Base-by-base conservation (phyloP, 2,329 filamentous ascomycete genomes). In the Nemania diffusa region DNA sequence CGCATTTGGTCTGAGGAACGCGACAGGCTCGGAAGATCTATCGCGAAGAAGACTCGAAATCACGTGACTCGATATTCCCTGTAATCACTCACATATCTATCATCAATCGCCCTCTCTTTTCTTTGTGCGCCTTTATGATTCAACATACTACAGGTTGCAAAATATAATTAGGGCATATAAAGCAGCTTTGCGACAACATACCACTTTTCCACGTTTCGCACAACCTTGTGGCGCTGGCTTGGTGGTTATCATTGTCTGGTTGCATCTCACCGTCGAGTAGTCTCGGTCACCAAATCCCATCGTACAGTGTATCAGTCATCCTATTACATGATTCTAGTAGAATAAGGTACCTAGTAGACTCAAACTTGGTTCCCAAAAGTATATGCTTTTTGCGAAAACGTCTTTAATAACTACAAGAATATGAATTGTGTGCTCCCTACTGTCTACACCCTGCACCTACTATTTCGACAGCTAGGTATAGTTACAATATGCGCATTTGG, bases 11-110 rank as follows among this genome's bases (percentile, higher is more conserved):
- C 34, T 37, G 46, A 17, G 13, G 11, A 24, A 60, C 74, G 71
- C 73, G 74, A 51, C 56, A 22, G 24, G 52, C 65, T 32, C 59
- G 44, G 13, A 44, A 46, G 59, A 24, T 17, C 34, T 32, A 62
- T 73, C 74, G 63, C 74, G 74, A 75, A 69, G 56, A 22, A 13
- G 42, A 72, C 74, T 64, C 74, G 73, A 72, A 67, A 67, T 26
- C 74, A 76, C 73, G 73, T 76, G 74, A 75, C 46, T 37, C 20
- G 20, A 34, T 4, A 65, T 57, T n/a, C 27, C 24, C 29, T 37
- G 17, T 13, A 46, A 61, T 52, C 29, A 6, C 13, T 11, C 5
- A 22, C 27, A 53, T 55, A 27, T 27, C 27, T 56, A 46, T 65
- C 55, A 27, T 51, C 59, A 9, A 37, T 42, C n/a, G 11, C 5